Percentiles rank a stretch among this genome's conserved stretches.
phyloP scores from a whole-genome alignment of 1,284 basidiomycete genomes.

The Microbotryomycetes sp. region DNA sequence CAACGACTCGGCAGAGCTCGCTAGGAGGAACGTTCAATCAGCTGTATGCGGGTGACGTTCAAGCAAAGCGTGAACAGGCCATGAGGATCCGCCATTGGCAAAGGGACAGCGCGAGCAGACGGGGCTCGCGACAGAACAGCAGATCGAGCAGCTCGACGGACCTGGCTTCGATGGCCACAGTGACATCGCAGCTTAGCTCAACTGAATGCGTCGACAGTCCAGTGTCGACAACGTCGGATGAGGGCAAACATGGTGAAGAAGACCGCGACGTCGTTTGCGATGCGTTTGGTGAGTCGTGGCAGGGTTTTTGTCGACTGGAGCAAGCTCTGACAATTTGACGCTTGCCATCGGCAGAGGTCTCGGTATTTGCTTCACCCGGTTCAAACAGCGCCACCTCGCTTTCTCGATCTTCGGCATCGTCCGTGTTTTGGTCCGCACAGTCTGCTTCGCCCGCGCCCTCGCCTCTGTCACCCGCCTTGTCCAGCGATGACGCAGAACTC shows the following conservation, averaged over 20 bases:
- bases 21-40: not conserved
- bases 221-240: too few relatives aligned
- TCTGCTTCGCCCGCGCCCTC: not conserved
- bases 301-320: too few relatives aligned
- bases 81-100: not conserved
- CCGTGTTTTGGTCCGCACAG: not conserved
- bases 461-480: not conserved
- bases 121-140: not conserved
- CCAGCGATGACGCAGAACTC: too few relatives aligned
- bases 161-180: too few relatives aligned
- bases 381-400: not conserved
- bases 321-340: not conserved
- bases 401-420: not conserved
- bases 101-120: not conserved
- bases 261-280: too few relatives aligned
- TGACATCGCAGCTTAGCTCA: too few relatives aligned
- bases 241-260: too few relatives aligned
- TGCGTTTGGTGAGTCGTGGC: too few relatives aligned
- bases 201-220: too few relatives aligned
- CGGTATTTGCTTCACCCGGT: not conserved
- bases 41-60: not conserved
- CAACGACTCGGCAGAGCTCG: not conserved
- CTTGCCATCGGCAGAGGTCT: not conserved
- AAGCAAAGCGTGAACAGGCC: not conserved
- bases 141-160: not conserved